Conservation (phyloP, 106 monocot genomes). For the Gastrodia elata region DNA sequence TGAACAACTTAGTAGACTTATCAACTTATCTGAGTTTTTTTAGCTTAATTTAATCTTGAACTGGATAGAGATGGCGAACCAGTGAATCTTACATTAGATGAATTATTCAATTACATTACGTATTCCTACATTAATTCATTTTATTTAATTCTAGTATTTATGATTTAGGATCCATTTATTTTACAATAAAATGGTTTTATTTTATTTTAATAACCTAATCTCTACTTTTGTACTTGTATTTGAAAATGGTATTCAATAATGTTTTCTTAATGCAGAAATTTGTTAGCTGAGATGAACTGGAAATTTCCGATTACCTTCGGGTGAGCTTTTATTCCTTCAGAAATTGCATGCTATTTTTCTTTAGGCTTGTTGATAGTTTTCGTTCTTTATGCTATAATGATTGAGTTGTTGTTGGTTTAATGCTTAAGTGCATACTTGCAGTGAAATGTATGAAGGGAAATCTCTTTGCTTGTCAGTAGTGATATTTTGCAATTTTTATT, state of each 20-base stretch:
- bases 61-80: not conserved
- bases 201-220: not conserved
- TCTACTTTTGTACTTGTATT: not conserved
- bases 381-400: not conserved
- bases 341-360: not conserved
- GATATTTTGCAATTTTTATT: not conserved
- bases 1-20: too few relatives aligned
- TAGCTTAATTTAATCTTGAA: too few relatives aligned
- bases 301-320: constrained; percentile 13
- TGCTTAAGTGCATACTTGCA: not conserved
- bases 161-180: not conserved
- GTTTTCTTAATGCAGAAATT: not conserved
- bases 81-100: not conserved
- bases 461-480: not conserved
- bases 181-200: not conserved
- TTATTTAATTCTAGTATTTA: not conserved
- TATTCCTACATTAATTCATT: not conserved
- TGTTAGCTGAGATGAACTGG: constrained; percentile 11
- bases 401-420: not conserved
- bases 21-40: too few relatives aligned
- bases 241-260: not conserved
- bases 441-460: not conserved
- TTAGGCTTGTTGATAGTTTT: not conserved
- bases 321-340: not conserved
- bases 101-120: not conserved